Evolutionary conservation across 1,139 yeast species (phyloP).

Genomic region (Saccharomyces hybrid): DNA sequence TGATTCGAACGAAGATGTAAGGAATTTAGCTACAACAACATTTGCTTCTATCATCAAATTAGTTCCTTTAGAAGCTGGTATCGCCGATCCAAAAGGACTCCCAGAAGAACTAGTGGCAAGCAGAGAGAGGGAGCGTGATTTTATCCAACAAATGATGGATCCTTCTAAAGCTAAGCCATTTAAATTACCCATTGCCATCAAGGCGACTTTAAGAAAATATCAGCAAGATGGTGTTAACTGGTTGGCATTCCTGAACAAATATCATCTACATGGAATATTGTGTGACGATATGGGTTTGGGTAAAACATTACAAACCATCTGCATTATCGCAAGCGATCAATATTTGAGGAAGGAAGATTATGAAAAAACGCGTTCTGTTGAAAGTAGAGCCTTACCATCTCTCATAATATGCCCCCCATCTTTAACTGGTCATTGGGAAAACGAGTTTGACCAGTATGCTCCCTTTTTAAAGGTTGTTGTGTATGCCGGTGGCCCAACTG

Average conservation of each 20-base stretch:
- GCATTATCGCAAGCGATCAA: conserved; percentile 95
- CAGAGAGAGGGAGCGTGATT: conserved; percentile 89
- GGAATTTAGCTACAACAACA: conserved; percentile 87
- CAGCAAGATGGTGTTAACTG: conserved; percentile 97
- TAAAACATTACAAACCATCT: conserved; percentile 92
- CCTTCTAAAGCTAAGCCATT: conserved; percentile 88
- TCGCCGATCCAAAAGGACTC: conserved; percentile 91
- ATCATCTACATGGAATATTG: conserved; percentile 77
- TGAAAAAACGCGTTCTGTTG: conserved; percentile 52
- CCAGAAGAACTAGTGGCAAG: conserved; percentile 78
- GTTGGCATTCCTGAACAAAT: conserved; percentile 72
- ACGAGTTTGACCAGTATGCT: conserved; percentile 83
- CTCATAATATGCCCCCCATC: conserved; percentile 94
- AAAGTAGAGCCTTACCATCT: conserved; percentile 71
- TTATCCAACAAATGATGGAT: conserved; percentile 96
- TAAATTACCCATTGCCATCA: conserved; percentile 81
- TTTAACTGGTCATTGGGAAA: conserved; percentile 98
- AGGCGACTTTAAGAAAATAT: conserved; percentile 87
- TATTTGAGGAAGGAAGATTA: conserved; percentile 71
- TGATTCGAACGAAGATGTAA: conserved; percentile 84
- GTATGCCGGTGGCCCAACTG: conserved; percentile 89
- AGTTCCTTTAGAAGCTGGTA: conserved; percentile 96
- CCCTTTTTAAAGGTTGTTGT: conserved; percentile 78
- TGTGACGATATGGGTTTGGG: conserved; percentile 99
- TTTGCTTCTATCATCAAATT: conserved; percentile 93